Conservation (phyloP, 129 eudicot genomes). For the Daucus carota region DH1_v3.0 NC_030383.2:8929001-8929500, state of each 20-base stretch:
- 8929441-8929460: constrained; percentile 13
- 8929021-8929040: constrained; percentile 40
- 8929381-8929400: too few species aligned
- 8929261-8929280: not conserved
- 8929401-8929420: too few species aligned
- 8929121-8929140: constrained; percentile 88
- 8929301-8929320: not conserved
- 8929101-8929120: constrained; percentile 49
- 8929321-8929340: not conserved
- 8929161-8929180: not conserved
- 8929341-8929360: not conserved
- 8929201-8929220: not conserved
- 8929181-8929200: not conserved
- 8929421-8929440: too few species aligned
- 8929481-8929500: constrained; percentile 50
- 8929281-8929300: not conserved
- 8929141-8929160: constrained; percentile 44
- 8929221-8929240: not conserved
- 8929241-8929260: not conserved
- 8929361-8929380: not conserved
- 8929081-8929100: constrained; percentile 33
- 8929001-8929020: constrained; percentile 15
- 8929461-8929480: constrained; percentile 85
- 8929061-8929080: constrained; percentile 36
- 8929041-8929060: constrained; percentile 25